phyloP scores from a whole-genome alignment of 192 early-diverging fungal genomes.

The Coemansia sp. region DNA sequence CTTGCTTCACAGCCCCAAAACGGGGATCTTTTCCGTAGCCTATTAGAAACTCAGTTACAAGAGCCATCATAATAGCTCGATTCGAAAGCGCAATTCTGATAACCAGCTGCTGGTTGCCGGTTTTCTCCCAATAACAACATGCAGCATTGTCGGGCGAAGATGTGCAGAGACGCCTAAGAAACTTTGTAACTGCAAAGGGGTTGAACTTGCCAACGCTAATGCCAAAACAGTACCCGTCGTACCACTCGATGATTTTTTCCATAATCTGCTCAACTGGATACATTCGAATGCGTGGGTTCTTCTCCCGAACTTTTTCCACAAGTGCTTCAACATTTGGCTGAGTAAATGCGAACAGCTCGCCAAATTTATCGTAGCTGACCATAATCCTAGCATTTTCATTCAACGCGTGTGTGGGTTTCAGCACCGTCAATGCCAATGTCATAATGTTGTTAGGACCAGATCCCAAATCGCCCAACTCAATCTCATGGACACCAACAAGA shows the following conservation, averaged over 20 bases:
- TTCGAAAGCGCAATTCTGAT: background rate
- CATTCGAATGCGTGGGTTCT: background rate
- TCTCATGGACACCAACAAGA: conserved; percentile 10
- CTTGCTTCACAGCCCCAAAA: background rate
- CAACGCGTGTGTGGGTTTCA: background rate
- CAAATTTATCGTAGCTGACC: background rate
- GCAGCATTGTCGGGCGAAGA: background rate
- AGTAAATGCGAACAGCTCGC: background rate
- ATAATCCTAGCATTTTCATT: background rate
- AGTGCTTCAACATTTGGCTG: background rate
- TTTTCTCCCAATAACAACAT: background rate
- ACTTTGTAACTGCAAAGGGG: background rate
- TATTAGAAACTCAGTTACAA: conserved; percentile 1
- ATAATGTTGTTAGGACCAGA: conserved; percentile 14
- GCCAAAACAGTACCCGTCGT: conserved; percentile 12
- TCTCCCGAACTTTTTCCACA: background rate
- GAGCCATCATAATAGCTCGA: background rate
- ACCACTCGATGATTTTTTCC: conserved; percentile 7
- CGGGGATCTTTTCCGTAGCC: background rate
- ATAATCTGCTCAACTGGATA: background rate
- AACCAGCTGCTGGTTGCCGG: background rate
- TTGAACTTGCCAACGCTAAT: conserved; percentile 1
- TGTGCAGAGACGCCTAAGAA: background rate
- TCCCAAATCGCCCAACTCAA: background rate
- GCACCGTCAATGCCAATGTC: background rate